Conservation (phyloP, 2,329 filamentous ascomycete genomes). For the Scedosporium dehoogii region DNA sequence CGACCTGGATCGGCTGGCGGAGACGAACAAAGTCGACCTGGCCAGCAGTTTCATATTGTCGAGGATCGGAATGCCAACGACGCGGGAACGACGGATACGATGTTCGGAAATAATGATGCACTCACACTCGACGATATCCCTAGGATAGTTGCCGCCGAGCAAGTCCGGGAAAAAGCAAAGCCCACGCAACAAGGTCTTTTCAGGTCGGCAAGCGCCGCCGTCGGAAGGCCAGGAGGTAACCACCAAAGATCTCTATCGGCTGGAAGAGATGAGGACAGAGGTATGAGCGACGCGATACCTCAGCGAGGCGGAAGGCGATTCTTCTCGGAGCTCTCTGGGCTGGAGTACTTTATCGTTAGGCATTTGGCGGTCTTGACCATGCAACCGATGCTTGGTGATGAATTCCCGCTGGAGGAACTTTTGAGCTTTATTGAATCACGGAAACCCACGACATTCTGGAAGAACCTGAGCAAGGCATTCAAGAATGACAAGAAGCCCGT, state of each 20-base stretch:
- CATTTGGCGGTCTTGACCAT: constrained; percentile 92
- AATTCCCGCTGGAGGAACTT: constrained; percentile 91
- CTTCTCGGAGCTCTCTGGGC: constrained; percentile 88
- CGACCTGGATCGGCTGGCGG: constrained; percentile 64
- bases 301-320: constrained; percentile 61
- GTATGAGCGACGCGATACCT: constrained; percentile 41
- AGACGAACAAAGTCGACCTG: constrained; percentile 29
- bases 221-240: constrained; percentile 5
- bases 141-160: constrained; percentile 88
- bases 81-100: constrained; percentile 65
- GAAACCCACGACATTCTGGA: constrained; percentile 89
- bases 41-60: constrained; percentile 57
- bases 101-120: constrained; percentile 83
- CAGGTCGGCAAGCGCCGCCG: constrained; percentile 29
- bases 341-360: constrained; percentile 96
- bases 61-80: constrained; percentile 65
- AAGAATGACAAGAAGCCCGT: constrained; percentile 72
- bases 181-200: constrained; percentile 54
- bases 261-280: constrained; percentile 39
- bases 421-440: constrained; percentile 86
- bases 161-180: constrained; percentile 83
- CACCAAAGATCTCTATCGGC: constrained; percentile 54
- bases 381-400: constrained; percentile 79
- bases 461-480: constrained; percentile 94
- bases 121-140: constrained; percentile 94